Conservation (phyloP, 2,329 filamentous ascomycete genomes). For the Talaromyces sp. region DNA sequence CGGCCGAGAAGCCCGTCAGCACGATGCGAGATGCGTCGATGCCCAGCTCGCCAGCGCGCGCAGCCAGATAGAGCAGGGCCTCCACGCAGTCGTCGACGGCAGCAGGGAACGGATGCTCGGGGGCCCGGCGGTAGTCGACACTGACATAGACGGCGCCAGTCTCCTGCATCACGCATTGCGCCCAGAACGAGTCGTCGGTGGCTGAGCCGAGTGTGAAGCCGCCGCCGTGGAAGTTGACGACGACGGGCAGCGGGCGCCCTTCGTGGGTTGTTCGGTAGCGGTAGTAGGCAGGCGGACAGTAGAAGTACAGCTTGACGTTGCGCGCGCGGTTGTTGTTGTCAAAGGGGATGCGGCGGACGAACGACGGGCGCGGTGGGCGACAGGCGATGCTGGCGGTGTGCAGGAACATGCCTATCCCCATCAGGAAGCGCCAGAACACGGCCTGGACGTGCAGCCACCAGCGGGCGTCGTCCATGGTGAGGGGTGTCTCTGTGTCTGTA, state of each 20-base stretch:
- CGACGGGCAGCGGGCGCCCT: conserved; percentile 48
- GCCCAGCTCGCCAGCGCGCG: conserved; percentile 51
- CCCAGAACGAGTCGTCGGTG: conserved; percentile 59
- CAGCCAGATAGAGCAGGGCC: conserved; percentile 54
- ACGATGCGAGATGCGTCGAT: conserved; percentile 55
- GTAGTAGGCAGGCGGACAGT: conserved; percentile 47
- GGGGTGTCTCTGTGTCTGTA: too few species aligned
- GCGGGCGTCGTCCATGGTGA: conserved; percentile 38
- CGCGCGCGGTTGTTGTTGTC: conserved; percentile 40
- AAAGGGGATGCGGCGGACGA: conserved; percentile 53
- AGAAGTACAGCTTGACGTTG: conserved; percentile 54
- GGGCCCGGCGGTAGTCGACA: conserved; percentile 58
- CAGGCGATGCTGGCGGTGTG: conserved; percentile 57
- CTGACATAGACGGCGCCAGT: conserved; percentile 55
- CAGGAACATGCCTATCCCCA: conserved; percentile 64
- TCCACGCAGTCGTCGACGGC: conserved; percentile 61
- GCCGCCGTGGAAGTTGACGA: conserved; percentile 61
- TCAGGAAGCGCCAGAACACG: conserved; percentile 61
- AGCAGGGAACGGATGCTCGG: conserved; percentile 58
- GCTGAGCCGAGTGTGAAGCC: conserved; percentile 58
- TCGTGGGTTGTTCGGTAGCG: conserved; percentile 13
- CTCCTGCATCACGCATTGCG: conserved; percentile 50
- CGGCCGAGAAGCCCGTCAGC: conserved; percentile 59
- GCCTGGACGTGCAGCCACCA: conserved; percentile 61
- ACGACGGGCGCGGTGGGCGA: conserved; percentile 55